These are phyloP conservation scores for Fusarium oxysporum DNA, from an alignment of 2,329 filamentous ascomycete genomes.

Conservation along the genomic window DNA sequence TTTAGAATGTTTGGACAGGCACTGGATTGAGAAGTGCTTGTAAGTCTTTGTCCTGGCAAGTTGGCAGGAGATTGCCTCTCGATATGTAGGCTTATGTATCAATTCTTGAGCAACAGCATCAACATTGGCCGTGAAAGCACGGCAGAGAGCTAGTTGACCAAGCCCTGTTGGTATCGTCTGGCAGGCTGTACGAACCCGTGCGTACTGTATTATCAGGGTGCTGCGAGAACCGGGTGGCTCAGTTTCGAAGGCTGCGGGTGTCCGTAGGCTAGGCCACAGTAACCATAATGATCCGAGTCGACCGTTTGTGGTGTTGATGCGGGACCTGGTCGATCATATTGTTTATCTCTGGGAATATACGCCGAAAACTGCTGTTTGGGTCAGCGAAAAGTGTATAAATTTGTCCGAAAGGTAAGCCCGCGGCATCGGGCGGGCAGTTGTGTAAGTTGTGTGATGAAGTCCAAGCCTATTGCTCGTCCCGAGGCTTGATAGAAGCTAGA, in stretches of 20 bases:
- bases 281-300: slow-evolving; percentile 1
- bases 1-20: neutral
- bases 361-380: neutral
- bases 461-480: neutral
- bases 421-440: neutral
- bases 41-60: neutral
- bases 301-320: slow-evolving; percentile 13
- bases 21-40: neutral
- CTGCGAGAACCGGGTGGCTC: slow-evolving; percentile 5
- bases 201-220: slow-evolving; percentile 8
- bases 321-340: neutral
- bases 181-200: slow-evolving; percentile 10
- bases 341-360: neutral
- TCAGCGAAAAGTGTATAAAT: neutral
- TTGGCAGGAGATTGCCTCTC: neutral
- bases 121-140: neutral
- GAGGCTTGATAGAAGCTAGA: neutral
- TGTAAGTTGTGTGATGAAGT: neutral
- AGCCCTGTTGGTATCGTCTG: neutral
- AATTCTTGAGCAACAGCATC: neutral
- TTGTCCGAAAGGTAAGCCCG: neutral
- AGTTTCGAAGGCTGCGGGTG: slow-evolving; percentile 24
- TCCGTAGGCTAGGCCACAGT: slow-evolving; percentile 14
- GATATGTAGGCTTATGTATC: slow-evolving; percentile 4
- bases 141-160: neutral